Percentiles rank a stretch among this genome's conserved stretches.
phyloP scores from a whole-genome alignment of 441 rosid species.

The Daphne laureola region DNA sequence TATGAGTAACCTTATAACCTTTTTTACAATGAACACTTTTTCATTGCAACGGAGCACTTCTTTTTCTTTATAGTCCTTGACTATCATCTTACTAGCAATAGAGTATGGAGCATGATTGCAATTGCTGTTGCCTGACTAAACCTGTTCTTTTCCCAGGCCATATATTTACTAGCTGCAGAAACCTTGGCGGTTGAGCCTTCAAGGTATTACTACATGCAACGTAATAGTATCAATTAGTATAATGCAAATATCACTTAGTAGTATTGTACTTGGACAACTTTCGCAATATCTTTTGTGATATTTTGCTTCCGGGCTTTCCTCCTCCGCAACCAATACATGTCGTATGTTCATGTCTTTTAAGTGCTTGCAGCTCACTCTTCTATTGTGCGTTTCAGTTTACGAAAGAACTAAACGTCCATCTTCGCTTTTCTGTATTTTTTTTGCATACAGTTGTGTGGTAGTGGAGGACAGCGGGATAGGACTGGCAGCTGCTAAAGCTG shows the following conservation, averaged over 20 bases:
- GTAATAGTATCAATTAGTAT: too few species aligned
- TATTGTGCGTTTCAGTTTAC: neutral
- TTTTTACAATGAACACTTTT: neutral
- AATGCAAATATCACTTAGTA: too few species aligned
- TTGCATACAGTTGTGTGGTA: constrained; percentile 70
- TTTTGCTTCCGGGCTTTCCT: neutral
- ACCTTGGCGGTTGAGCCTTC: constrained; percentile 81
- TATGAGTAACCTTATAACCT: too few species aligned
- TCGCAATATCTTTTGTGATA: neutral
- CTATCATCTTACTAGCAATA: neutral
- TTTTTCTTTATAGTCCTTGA: neutral
- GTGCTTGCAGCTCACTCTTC: neutral
- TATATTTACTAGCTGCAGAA: constrained; percentile 78
- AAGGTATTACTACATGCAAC: constrained; percentile 39
- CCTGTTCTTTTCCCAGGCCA: constrained; percentile 49
- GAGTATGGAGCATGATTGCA: neutral
- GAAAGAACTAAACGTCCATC: neutral
- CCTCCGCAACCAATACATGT: neutral
- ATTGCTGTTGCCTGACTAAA: neutral
- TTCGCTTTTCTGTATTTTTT: neutral
- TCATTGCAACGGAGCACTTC: neutral
- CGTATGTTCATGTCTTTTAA: neutral
- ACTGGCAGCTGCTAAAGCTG: constrained; percentile 93
- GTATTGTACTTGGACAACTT: too few species aligned
- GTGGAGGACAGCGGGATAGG: constrained; percentile 95